Conservation (phyloP, 768 basidiomycete genomes). For the Daedaleopsis nitida region DNA sequence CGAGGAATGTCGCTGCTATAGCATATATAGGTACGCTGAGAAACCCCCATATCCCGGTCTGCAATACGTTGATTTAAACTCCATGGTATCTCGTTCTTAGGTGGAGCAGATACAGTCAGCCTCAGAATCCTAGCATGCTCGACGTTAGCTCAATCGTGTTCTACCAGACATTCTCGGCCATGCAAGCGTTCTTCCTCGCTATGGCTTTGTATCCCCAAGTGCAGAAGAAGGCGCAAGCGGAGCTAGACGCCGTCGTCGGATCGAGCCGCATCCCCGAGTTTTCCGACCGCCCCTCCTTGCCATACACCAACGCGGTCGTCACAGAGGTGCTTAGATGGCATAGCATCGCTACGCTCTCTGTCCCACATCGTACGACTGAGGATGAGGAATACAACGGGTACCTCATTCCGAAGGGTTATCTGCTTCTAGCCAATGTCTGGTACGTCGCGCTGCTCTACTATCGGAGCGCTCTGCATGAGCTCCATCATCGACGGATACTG, state of each 20-base stretch:
- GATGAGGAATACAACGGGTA: conserved; percentile 43
- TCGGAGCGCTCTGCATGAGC: too few relatives aligned
- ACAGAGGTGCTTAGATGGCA: conserved; percentile 20
- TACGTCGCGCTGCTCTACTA: background rate
- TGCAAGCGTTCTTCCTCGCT: conserved; percentile 4
- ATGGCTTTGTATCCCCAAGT: conserved; percentile 13
- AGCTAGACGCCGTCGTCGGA: conserved; percentile 21
- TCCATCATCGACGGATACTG: background rate
- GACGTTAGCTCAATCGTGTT: background rate
- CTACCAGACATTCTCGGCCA: background rate
- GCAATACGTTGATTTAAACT: background rate
- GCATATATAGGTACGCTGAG: background rate
- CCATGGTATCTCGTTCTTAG: background rate
- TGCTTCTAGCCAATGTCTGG: conserved; percentile 21
- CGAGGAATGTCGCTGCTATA: background rate
- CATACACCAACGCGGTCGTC: conserved; percentile 19
- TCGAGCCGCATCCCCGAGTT: conserved; percentile 15
- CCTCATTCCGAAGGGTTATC: conserved; percentile 37
- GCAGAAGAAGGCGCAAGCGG: conserved; percentile 14
- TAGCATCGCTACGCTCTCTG: conserved; percentile 7
- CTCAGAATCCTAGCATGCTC: too few relatives aligned
- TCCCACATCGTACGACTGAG: conserved; percentile 34
- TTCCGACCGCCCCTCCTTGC: conserved; percentile 13
- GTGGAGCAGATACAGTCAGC: background rate
- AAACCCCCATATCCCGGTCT: background rate